These are phyloP conservation scores for Lanzia echinophila DNA, from an alignment of 2,329 filamentous ascomycete species.

Conservation along the genomic window DNA sequence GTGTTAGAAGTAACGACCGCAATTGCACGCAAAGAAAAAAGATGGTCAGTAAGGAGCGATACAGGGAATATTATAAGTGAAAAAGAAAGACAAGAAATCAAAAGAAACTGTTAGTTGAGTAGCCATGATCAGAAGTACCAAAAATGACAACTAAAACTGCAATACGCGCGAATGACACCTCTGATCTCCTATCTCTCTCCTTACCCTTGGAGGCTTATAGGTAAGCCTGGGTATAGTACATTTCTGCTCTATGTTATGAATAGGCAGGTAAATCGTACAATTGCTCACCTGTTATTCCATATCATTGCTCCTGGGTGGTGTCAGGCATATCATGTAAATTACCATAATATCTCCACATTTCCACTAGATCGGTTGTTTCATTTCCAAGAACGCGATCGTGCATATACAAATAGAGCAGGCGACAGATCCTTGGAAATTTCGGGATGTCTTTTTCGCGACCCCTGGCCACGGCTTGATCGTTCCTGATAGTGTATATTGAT, in stretches of 20 bases:
- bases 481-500: constrained; percentile 3
- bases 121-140: not conserved
- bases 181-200: not conserved
- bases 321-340: not conserved
- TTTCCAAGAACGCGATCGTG: not conserved
- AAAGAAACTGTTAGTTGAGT: not conserved
- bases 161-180: not conserved
- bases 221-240: not conserved
- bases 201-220: constrained; percentile 6
- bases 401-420: not conserved
- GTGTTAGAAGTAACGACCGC: not conserved
- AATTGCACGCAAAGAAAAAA: not conserved
- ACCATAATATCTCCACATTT: constrained; percentile 1
- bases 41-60: constrained; percentile 1
- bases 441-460: not conserved
- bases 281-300: not conserved
- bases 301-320: not conserved
- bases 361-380: not conserved
- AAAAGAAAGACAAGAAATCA: not conserved
- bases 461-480: not conserved
- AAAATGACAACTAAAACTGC: not conserved
- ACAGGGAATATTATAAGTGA: not conserved
- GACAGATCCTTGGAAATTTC: not conserved
- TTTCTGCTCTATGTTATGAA: not conserved
- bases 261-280: not conserved